Conservation (phyloP, 1,284 basidiomycete species). For the Malassezia obtusa region DNA sequence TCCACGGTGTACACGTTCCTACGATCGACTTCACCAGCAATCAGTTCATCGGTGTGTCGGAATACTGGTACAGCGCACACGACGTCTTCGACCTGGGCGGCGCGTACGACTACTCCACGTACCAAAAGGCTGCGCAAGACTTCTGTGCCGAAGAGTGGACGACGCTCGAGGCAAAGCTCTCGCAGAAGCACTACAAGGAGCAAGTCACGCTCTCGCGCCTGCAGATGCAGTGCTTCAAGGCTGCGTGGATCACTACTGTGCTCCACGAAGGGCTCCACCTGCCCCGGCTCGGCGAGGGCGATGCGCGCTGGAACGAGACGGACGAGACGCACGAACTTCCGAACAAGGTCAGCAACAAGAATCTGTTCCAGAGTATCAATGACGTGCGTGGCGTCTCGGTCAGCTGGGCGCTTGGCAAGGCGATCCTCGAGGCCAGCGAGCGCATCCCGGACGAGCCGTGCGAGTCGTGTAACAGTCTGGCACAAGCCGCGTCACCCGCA, state of each 20-base stretch:
- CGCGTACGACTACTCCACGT: constrained; percentile 87
- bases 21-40: constrained; percentile 69
- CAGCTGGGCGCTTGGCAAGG: constrained; percentile 95
- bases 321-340: constrained; percentile 33
- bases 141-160: constrained; percentile 78
- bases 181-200: constrained; percentile 18
- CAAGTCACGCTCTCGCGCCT: constrained; percentile 69
- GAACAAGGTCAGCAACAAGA: constrained; percentile 36
- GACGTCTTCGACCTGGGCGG: constrained; percentile 91
- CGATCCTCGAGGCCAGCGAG: constrained; percentile 86
- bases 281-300: constrained; percentile 71
- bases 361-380: constrained; percentile 79
- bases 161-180: constrained; percentile 58
- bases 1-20: constrained; percentile 86
- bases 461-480: not conserved
- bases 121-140: constrained; percentile 77
- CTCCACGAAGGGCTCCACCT: constrained; percentile 92
- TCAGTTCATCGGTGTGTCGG: constrained; percentile 91
- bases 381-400: constrained; percentile 83
- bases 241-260: constrained; percentile 93
- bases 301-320: constrained; percentile 31
- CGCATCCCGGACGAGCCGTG: constrained; percentile 31
- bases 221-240: constrained; percentile 98
- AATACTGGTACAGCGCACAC: constrained; percentile 98
- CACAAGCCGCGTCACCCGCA: not conserved